Evolutionary conservation across 2,329 filamentous ascomycete species (phyloP).

Genomic region (Pseudogymnoascus sp.): DNA sequence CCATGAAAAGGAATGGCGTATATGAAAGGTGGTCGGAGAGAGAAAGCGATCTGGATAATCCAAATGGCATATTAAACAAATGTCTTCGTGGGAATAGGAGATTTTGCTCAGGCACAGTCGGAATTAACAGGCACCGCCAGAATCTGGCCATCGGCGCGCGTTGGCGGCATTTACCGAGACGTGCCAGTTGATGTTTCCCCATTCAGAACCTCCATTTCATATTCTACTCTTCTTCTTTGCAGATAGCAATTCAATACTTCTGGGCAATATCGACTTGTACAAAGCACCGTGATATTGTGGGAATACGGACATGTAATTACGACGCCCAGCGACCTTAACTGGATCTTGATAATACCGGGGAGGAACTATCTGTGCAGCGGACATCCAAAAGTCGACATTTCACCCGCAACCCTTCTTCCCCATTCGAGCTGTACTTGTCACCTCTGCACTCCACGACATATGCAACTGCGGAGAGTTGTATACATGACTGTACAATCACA

Average conservation of each 20-base stretch:
- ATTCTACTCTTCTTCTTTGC: not conserved
- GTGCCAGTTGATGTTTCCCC: conserved; percentile 5
- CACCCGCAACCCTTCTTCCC: conserved; percentile 5
- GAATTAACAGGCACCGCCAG: conserved; percentile 8
- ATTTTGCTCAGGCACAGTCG: conserved; percentile 6
- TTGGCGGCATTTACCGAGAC: conserved; percentile 7
- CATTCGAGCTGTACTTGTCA: conserved; percentile 4
- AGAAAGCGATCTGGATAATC: too few species aligned
- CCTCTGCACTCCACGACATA: conserved; percentile 8
- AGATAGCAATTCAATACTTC: conserved; percentile 9
- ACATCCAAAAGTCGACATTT: conserved; percentile 3
- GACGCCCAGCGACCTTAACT: not conserved
- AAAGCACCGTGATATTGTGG: conserved; percentile 5
- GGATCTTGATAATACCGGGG: conserved; percentile 4
- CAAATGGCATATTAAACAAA: not conserved
- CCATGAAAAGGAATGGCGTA: not conserved
- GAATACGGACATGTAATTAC: conserved; percentile 6
- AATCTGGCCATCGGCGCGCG: conserved; percentile 4
- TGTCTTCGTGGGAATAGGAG: not conserved
- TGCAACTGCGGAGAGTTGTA: conserved; percentile 7
- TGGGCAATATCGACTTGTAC: not conserved
- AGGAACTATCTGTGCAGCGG: conserved; percentile 7
- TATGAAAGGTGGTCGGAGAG: not conserved
- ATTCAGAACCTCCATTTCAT: conserved; percentile 11
- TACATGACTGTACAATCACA: not conserved